Percentiles rank a stretch among this genome's conserved stretches.
phyloP scores from a whole-genome alignment of 2,329 filamentous ascomycete species.

The Apiospora marii region DNA sequence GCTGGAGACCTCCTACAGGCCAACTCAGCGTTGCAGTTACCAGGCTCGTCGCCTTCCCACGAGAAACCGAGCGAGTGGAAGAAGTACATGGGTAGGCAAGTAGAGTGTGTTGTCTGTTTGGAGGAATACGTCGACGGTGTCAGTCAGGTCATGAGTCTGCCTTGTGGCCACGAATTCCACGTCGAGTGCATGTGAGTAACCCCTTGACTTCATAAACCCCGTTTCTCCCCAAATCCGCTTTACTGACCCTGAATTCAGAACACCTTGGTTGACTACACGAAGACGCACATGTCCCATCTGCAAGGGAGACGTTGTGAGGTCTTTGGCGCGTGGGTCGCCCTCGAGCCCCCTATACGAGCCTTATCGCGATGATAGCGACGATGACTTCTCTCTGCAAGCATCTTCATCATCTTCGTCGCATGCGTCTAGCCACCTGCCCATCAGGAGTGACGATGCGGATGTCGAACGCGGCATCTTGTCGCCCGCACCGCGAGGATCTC shows the following conservation, averaged over 20 bases:
- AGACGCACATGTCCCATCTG: conserved; percentile 98
- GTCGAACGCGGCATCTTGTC: conserved; percentile 52
- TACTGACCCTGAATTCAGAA: conserved; percentile 61
- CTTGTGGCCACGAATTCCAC: conserved; percentile 98
- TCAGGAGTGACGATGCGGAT: conserved; percentile 42
- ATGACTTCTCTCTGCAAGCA: conserved; percentile 39
- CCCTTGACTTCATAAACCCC: conserved; percentile 31
- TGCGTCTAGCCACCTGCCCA: conserved; percentile 26
- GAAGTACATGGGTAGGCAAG: conserved; percentile 72
- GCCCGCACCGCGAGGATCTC: conserved; percentile 2
- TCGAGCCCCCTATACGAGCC: conserved; percentile 62
- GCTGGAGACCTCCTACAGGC: conserved; percentile 54
- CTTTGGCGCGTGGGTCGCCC: conserved; percentile 62
- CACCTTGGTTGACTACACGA: conserved; percentile 94
- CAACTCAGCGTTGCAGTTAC: conserved; percentile 50
- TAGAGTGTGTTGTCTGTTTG: conserved; percentile 94
- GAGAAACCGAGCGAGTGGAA: conserved; percentile 69
- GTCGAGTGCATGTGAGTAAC: conserved; percentile 86
- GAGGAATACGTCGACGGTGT: conserved; percentile 97
- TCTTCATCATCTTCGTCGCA: conserved; percentile 32
- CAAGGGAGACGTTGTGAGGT: conserved; percentile 92
- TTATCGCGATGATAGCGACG: conserved; percentile 62
- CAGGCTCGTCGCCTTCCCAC: conserved; percentile 46
- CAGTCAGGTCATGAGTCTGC: conserved; percentile 94
- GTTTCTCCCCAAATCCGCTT: conserved; percentile 34